Conservation (phyloP, 441 rosid species). For the Brassica balearica region DNA sequence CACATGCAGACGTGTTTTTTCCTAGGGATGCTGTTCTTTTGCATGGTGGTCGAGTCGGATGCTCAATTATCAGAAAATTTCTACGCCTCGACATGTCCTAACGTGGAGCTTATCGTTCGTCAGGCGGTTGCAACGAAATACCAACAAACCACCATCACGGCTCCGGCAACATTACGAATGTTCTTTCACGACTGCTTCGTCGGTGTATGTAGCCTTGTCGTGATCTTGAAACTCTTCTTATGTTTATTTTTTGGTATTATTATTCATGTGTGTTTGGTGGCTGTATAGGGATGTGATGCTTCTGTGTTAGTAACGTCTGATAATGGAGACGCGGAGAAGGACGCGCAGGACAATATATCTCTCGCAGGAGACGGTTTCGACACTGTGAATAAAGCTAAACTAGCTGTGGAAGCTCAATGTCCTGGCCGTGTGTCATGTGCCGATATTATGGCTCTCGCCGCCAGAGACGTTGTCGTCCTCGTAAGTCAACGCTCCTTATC, state of each 20-base stretch:
- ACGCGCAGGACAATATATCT: constrained; percentile 57
- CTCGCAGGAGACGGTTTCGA: constrained; percentile 74
- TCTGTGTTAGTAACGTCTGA: constrained; percentile 55
- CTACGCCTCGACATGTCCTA: constrained; percentile 54
- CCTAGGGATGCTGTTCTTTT: constrained; percentile 11
- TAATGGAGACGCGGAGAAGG: constrained; percentile 62
- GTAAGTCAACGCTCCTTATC: constrained; percentile 37
- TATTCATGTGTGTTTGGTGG: neutral
- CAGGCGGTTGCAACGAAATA: constrained; percentile 55
- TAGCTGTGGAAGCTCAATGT: constrained; percentile 54
- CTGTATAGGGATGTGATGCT: constrained; percentile 60
- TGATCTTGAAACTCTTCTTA: neutral
- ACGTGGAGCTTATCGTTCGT: constrained; percentile 54
- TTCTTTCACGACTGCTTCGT: constrained; percentile 78
- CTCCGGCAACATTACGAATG: constrained; percentile 67
- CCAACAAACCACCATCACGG: constrained; percentile 50
- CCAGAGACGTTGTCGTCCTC: constrained; percentile 59
- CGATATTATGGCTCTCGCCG: constrained; percentile 59
- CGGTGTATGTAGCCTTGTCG: constrained; percentile 46
- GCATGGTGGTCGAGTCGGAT: constrained; percentile 35
- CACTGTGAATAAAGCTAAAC: constrained; percentile 55
- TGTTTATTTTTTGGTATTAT: constrained; percentile 2
- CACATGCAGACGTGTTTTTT: neutral
- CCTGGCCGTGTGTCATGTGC: constrained; percentile 66
- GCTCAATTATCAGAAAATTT: constrained; percentile 59